Percentiles rank a stretch among this genome's conserved stretches.
Conservation (phyloP, 148 eudicot species). For the Rhododendron vialii region DNA sequence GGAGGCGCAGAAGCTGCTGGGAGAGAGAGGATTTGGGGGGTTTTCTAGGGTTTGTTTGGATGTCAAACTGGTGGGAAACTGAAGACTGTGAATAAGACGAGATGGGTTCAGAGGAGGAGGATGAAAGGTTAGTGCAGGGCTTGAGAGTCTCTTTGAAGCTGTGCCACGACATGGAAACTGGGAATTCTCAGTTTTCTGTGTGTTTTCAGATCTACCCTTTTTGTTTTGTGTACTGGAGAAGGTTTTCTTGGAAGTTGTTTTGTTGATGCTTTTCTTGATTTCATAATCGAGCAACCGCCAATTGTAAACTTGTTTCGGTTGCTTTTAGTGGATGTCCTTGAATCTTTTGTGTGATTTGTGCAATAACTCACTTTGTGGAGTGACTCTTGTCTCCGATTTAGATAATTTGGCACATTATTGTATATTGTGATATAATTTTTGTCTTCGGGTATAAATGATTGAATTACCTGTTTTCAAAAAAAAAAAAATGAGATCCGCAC, state of each 20-base stretch:
- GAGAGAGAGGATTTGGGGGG: slow-evolving; percentile 74
- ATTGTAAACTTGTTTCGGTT: not conserved
- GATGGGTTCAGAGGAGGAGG: slow-evolving; percentile 21
- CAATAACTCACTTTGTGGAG: too few species aligned
- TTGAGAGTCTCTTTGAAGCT: slow-evolving; percentile 51
- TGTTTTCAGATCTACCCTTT: not conserved
- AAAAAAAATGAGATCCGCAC: too few species aligned
- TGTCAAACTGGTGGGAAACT: slow-evolving; percentile 18
- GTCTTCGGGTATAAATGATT: too few species aligned
- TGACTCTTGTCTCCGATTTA: too few species aligned
- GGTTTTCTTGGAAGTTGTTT: not conserved
- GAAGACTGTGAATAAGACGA: slow-evolving; percentile 20
- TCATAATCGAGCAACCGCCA: not conserved
- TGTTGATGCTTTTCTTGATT: not conserved
- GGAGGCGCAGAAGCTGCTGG: slow-evolving; percentile 56
- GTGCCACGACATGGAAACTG: slow-evolving; percentile 39
- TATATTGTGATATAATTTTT: too few species aligned
- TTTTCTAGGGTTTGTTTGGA: slow-evolving; percentile 36
- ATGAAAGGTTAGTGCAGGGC: slow-evolving; percentile 33
- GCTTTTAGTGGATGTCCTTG: too few species aligned
- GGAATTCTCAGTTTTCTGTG: not conserved
- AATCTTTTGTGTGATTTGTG: too few species aligned
- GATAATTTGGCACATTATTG: too few species aligned
- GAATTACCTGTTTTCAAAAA: too few species aligned
- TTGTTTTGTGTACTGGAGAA: not conserved